Conservation (phyloP, 2,329 filamentous ascomycete species). For the Colletotrichum kahawae region DNA sequence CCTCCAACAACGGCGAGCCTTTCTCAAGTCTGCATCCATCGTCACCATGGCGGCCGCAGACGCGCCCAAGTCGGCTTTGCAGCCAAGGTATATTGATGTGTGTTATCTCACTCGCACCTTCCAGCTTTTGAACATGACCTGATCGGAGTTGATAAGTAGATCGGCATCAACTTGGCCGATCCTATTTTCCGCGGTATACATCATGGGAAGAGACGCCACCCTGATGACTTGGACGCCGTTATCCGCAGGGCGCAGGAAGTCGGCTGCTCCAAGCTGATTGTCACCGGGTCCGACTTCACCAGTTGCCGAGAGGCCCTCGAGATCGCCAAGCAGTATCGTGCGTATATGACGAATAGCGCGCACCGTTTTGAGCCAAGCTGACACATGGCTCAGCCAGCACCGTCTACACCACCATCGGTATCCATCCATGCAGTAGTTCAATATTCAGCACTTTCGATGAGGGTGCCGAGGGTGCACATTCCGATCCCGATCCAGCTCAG, state of each 20-base stretch:
- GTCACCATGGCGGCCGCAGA: conserved; percentile 6
- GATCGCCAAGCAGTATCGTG: conserved; percentile 77
- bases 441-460: conserved; percentile 69
- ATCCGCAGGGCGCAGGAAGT: conserved; percentile 78
- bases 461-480: conserved; percentile 51
- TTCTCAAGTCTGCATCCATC: neutral
- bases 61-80: conserved; percentile 33
- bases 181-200: conserved; percentile 87
- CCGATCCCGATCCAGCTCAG: conserved; percentile 55
- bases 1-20: neutral
- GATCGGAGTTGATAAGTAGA: conserved; percentile 45
- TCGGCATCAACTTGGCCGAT: conserved; percentile 96
- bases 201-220: conserved; percentile 77
- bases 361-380: neutral
- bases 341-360: conserved; percentile 31
- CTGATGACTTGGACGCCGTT: conserved; percentile 76
- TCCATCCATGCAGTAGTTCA: conserved; percentile 88
- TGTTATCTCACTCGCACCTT: conserved; percentile 25
- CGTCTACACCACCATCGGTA: conserved; percentile 89
- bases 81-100: conserved; percentile 68
- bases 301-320: conserved; percentile 78
- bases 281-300: conserved; percentile 86
- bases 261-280: conserved; percentile 88
- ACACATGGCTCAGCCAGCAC: conserved; percentile 63
- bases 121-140: conserved; percentile 10